Conservation (phyloP, 805 yeast genomes). For the Sugiyamaella floridensis region DNA sequence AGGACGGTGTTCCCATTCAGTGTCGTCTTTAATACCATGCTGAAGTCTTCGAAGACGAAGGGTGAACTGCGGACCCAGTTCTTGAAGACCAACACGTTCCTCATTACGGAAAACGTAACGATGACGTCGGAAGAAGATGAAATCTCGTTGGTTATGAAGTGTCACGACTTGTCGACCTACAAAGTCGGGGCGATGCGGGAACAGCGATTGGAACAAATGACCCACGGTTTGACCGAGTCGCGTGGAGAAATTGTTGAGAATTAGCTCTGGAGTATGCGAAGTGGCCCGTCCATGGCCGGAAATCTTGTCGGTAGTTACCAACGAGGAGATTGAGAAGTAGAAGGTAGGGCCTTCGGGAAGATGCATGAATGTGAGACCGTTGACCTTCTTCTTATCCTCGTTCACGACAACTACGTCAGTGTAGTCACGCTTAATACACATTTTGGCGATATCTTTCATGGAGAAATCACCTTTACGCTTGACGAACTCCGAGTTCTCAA, state of each 20-base stretch:
- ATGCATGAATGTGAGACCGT: slow-evolving; percentile 88
- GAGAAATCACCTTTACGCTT: slow-evolving; percentile 79
- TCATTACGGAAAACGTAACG: slow-evolving; percentile 85
- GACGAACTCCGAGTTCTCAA: slow-evolving; percentile 67
- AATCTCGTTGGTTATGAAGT: slow-evolving; percentile 93
- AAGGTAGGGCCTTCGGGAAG: slow-evolving; percentile 94
- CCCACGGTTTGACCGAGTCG: slow-evolving; percentile 92
- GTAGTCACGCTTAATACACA: slow-evolving; percentile 73
- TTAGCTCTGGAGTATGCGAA: slow-evolving; percentile 83
- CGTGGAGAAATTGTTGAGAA: slow-evolving; percentile 87
- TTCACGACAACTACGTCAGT: slow-evolving; percentile 85
- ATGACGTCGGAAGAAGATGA: slow-evolving; percentile 90
- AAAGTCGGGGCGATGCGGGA: slow-evolving; percentile 89
- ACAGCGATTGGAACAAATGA: slow-evolving; percentile 79
- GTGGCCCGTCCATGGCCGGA: slow-evolving; percentile 89
- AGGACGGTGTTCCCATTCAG: slow-evolving; percentile 94
- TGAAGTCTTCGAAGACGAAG: slow-evolving; percentile 81
- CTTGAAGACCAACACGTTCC: slow-evolving; percentile 90
- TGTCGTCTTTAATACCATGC: slow-evolving; percentile 83
- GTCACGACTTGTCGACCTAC: slow-evolving; percentile 95
- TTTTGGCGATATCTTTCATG: slow-evolving; percentile 80
- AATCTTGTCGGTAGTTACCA: slow-evolving; percentile 66
- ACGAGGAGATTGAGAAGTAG: slow-evolving; percentile 77
- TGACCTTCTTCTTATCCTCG: slow-evolving; percentile 88
- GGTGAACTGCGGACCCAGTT: slow-evolving; percentile 95